A percentile compares a stretch with the other conserved stretches of the same genome.
phyloP scores from a whole-genome alignment of 176 grass and related monocot genomes.

The Echinochloa phyllopogon region DNA sequence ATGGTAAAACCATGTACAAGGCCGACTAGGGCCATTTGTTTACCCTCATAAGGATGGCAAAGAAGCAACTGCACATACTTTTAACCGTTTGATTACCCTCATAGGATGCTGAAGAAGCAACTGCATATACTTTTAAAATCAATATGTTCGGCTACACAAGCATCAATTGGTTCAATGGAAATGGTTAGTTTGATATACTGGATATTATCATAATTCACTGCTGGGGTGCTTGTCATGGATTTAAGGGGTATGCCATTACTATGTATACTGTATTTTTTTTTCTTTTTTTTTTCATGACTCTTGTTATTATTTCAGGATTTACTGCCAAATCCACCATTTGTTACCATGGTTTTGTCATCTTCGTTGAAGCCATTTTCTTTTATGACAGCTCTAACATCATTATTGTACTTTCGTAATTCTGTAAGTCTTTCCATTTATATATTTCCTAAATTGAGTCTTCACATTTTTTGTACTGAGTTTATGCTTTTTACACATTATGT shows the following conservation, averaged over 20 bases:
- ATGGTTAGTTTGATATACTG: background rate
- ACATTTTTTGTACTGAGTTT: background rate
- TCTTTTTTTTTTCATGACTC: slow-evolving; percentile 22
- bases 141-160: background rate
- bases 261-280: background rate
- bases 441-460: background rate
- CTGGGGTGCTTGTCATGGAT: background rate
- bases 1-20: background rate
- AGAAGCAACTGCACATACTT: background rate
- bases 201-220: slow-evolving; percentile 7
- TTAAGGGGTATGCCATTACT: background rate
- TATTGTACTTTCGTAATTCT: slow-evolving; percentile 58
- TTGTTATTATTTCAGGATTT: slow-evolving; percentile 66
- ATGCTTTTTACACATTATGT: background rate
- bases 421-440: slow-evolving; percentile 56
- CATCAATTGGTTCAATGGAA: background rate
- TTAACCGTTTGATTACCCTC: background rate
- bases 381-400: slow-evolving; percentile 58
- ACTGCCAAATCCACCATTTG: slow-evolving; percentile 63
- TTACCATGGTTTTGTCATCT: slow-evolving; percentile 80
- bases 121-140: background rate
- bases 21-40: background rate
- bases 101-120: background rate
- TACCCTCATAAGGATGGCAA: background rate
- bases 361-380: slow-evolving; percentile 79